Evolutionary conservation across 1,284 basidiomycete species (phyloP).

Genomic region (Heliocybe sulcata): DNA sequence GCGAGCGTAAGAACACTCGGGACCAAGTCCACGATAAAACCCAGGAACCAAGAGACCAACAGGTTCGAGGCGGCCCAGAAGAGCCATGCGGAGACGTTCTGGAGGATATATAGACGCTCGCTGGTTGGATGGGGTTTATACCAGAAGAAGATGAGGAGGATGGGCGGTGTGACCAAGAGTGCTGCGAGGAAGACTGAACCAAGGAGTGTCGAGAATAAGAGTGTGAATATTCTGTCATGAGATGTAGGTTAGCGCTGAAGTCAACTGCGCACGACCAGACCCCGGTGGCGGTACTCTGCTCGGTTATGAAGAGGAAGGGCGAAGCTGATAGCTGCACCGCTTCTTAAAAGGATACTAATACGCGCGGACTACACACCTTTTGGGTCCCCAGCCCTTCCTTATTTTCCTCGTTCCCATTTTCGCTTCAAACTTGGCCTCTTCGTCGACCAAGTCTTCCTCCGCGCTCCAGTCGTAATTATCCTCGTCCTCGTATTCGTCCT

Average conservation of each 20-base stretch:
- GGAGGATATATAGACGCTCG: conserved; percentile 49
- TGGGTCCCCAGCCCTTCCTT: conserved; percentile 39
- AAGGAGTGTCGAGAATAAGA: conserved; percentile 65
- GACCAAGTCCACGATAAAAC: conserved; percentile 59
- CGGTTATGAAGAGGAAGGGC: too few species aligned
- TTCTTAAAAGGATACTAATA: not conserved
- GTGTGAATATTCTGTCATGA: conserved; percentile 40
- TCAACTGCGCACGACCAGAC: too few species aligned
- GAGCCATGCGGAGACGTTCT: conserved; percentile 70
- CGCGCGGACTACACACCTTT: conserved; percentile 34
- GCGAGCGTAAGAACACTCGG: conserved; percentile 44
- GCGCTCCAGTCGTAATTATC: conserved; percentile 63
- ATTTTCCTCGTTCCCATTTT: conserved; percentile 45
- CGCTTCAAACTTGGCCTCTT: conserved; percentile 58
- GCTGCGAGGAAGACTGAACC: conserved; percentile 61
- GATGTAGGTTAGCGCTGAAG: conserved; percentile 1
- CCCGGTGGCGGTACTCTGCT: not conserved
- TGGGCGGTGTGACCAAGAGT: conserved; percentile 47
- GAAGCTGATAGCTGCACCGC: too few species aligned
- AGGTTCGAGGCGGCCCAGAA: conserved; percentile 75
- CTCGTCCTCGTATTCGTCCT: conserved; percentile 34
- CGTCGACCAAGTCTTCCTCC: conserved; percentile 64
- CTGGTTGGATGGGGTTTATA: conserved; percentile 50
- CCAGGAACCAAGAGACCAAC: conserved; percentile 69
- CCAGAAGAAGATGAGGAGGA: conserved; percentile 64